Base-by-base conservation (phyloP, 768 basidiomycete species). In the Termitomyces sp. region DNA sequence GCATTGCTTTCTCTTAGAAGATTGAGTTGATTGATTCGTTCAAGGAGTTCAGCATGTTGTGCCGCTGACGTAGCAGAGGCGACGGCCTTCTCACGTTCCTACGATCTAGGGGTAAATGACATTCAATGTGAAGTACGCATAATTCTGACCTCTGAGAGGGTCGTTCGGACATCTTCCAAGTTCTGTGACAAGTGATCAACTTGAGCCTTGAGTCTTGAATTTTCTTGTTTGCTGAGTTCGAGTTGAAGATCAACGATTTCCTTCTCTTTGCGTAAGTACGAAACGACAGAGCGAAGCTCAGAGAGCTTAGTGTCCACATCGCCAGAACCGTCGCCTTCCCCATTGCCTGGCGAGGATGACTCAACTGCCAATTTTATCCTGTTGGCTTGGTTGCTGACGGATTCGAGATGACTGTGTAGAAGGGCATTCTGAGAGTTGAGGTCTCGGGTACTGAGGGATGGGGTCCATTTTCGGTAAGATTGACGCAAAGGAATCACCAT, bases 221-320 rank as follows among this genome's bases (percentile, higher is more conserved):
- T 89, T 72, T 94, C 91, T 58, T 87, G 78, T 63, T 80, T 78
- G 75, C 85, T 80, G 48, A 94, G 81, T 63, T 94, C 89, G 26
- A 92, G 77, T 60, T 94, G 91, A 33, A 94, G 79, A 62, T 95
- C 92, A 45, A 91, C 87, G 52, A 95, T 92, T 67, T 94, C 91
- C 71, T 95, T 94, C 76, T 94, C 93, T 65, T 88, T 91, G 42
- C 93, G 81, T 35, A 95, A 74, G 69, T 90, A 94, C 2, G 85
- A 79, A 43, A 94, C 85, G 28, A 93, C 86, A 17, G 87, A 81
- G 30, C 88, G 86, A 21, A 93, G 71, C 61, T 92, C 90, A 0
- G 86, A 76, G 10, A 89, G 61, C 66, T 90, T 87, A 1, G 76
- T 76, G 60, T 89, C 87, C 3, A 73, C 64, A 57, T 85, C 83